Evolutionary conservation across 345 rosid species (phyloP), one percentile per base, ranked within the genome.

Genomic region (Eucalyptus camaldulensis): DNA sequence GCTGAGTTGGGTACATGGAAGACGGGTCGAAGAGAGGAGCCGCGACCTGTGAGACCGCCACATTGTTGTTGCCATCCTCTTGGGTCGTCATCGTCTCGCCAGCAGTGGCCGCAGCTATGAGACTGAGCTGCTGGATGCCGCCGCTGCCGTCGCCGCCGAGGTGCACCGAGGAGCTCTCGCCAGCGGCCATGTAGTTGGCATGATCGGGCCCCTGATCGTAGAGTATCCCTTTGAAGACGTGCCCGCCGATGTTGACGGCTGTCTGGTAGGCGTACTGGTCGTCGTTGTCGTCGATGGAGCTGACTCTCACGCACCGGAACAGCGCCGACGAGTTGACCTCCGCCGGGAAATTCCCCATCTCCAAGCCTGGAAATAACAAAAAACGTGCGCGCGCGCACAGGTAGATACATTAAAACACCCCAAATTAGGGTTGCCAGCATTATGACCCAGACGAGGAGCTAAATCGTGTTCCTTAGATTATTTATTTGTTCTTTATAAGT

Each of bases 211-310:
- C 99, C 87, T 96, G 98, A 93, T 97, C 98, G 89, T 97, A 96
- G 80, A 97, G 94, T 90, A 97, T 93, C 87, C 99, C 99, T 89
- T 95, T 97, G 94, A 97, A 97, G 43, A 97, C 88, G 89, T 96
- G 99, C 27, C 99, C 99, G 45, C 96, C 95, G 10, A 97, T 96
- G 92, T 94, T 96, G 50, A 97, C 96, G 19, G 95, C 94, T 54
- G 99, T 94, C 92, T 96, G 97, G 91, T 97, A 97, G 44, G 99
- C 99, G 37, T 90, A 95, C 88, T 96, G 96, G 13, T 97, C 99
- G 21, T 95, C 97, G 31, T 56, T 62, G 49, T 97, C 99, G 49
- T 96, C 98, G 51, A 95, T 62, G 58, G 94, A 89, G 89, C 95
- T 95, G 93, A 97, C 94, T 89, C 95, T 91, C 9, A 97, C 97